phyloP scores from a whole-genome alignment of 306 rosid species.

The Fragaria nilgerrensis region DNA sequence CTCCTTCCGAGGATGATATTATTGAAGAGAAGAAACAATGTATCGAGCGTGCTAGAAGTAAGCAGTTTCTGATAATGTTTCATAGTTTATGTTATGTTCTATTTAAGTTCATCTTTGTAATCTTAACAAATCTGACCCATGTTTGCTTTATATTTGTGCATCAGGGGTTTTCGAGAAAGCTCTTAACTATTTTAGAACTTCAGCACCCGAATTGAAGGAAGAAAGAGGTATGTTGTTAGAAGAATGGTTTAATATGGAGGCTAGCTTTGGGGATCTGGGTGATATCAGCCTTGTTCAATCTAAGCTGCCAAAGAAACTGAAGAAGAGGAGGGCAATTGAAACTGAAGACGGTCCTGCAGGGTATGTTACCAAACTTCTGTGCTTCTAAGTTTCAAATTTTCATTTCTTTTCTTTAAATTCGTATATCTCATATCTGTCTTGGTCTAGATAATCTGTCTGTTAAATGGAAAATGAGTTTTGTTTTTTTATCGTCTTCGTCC shows the following conservation, averaged over 20 bases:
- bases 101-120: slow-evolving; percentile 9
- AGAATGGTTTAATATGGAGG: slow-evolving; percentile 86
- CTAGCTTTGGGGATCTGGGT: slow-evolving; percentile 66
- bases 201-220: slow-evolving; percentile 90
- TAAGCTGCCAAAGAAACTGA: slow-evolving; percentile 89
- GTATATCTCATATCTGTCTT: neutral
- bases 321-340: slow-evolving; percentile 68
- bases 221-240: slow-evolving; percentile 93
- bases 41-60: slow-evolving; percentile 73
- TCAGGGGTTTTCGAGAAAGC: slow-evolving; percentile 91
- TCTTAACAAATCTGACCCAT: slow-evolving; percentile 5
- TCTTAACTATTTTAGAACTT: slow-evolving; percentile 63
- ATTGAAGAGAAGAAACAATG: slow-evolving; percentile 56
- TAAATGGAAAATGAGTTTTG: neutral
- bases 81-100: slow-evolving; percentile 5
- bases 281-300: slow-evolving; percentile 75
- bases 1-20: slow-evolving; percentile 24
- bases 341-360: slow-evolving; percentile 82
- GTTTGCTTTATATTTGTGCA: slow-evolving; percentile 4
- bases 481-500: neutral
- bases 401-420: neutral
- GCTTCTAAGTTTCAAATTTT: neutral
- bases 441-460: neutral
- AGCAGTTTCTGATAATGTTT: slow-evolving; percentile 24
- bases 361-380: slow-evolving; percentile 41